These are phyloP conservation scores for Mycosphaerelloides madeirae DNA, from an alignment of 2,329 filamentous ascomycete species.

Conservation along the genomic window DNA sequence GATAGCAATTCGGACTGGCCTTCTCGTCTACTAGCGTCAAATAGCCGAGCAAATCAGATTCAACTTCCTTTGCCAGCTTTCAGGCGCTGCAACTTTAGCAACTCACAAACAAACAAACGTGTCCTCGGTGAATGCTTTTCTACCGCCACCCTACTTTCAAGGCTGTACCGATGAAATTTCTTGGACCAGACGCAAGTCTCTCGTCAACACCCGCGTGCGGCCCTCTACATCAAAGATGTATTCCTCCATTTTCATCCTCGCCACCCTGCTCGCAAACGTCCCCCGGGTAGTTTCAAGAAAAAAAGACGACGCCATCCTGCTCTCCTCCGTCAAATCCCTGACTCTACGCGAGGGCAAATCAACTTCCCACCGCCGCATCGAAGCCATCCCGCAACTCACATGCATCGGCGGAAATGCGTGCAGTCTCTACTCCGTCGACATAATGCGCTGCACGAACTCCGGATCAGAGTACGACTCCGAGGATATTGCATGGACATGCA, in stretches of 20 bases:
- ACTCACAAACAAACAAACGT: too few species aligned
- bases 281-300: conserved; percentile 13
- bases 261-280: conserved; percentile 9
- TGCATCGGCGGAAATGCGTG: conserved; percentile 63
- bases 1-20: too few species aligned
- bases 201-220: too few species aligned
- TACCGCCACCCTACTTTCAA: too few species aligned
- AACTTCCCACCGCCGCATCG: conserved; percentile 71
- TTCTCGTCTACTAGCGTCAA: too few species aligned
- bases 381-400: conserved; percentile 66
- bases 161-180: too few species aligned
- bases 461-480: conserved; percentile 73
- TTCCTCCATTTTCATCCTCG: conserved; percentile 6
- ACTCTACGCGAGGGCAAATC: conserved; percentile 65
- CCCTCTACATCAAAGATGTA: not conserved
- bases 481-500: conserved; percentile 89
- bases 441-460: conserved; percentile 85
- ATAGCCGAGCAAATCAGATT: too few species aligned
- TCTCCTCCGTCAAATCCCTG: conserved; percentile 67
- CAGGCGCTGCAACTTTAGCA: too few species aligned
- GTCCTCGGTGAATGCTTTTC: too few species aligned
- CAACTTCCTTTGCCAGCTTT: too few species aligned
- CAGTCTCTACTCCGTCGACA: conserved; percentile 66
- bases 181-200: too few species aligned
- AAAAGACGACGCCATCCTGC: conserved; percentile 41